Evolutionary conservation across 495 filamentous ascomycete species (phyloP).

Genomic region (Parathielavia appendiculata): DNA sequence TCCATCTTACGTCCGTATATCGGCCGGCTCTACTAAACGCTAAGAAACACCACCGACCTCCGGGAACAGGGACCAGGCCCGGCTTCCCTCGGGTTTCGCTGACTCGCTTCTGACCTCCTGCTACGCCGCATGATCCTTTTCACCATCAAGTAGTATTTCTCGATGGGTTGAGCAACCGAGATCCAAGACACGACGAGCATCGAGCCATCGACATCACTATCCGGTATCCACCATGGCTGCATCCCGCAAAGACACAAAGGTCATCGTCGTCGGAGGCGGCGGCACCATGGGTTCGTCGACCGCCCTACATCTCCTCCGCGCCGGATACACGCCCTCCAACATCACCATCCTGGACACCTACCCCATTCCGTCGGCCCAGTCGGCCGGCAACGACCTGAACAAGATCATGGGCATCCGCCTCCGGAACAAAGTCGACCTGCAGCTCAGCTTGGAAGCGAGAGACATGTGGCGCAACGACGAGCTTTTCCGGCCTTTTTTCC

Average conservation of each 20-base stretch:
- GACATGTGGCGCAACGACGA: slow-evolving; percentile 1
- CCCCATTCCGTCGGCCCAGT: background rate
- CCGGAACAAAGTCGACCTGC: background rate
- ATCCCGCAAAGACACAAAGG: background rate
- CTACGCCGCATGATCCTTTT: no score
- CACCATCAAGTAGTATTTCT: no score
- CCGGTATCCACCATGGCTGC: slow-evolving; percentile 1
- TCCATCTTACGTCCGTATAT: no score
- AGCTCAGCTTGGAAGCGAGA: background rate
- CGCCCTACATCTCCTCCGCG: background rate
- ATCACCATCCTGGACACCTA: slow-evolving; percentile 1
- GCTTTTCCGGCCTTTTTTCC: background rate
- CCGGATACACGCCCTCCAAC: slow-evolving; percentile 1
- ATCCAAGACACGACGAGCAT: no score
- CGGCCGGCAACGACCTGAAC: background rate
- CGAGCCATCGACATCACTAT: no score
- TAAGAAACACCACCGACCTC: no score
- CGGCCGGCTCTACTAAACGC: no score
- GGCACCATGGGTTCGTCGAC: slow-evolving; percentile 3
- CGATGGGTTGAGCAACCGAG: no score
- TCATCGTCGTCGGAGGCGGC: background rate
- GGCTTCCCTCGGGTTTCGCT: no score
- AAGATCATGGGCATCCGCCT: slow-evolving; percentile 5
- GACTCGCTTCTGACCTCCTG: no score
- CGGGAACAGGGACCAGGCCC: no score